phyloP scores from a whole-genome alignment of 495 filamentous ascomycete species.

The Tuber brumale region DNA sequence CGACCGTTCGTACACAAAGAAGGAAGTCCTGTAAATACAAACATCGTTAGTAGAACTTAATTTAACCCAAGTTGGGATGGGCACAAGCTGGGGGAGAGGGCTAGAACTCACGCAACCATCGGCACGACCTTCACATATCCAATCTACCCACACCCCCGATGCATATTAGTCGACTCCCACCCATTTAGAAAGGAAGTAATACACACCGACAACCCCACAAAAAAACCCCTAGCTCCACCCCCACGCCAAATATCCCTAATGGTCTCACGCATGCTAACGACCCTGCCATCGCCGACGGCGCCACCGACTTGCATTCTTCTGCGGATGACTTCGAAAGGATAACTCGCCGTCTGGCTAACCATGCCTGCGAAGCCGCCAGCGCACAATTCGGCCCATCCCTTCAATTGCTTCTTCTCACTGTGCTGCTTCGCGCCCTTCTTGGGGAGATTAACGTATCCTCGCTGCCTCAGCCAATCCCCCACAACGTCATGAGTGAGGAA shows the following conservation, averaged over 20 bases:
- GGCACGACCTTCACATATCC: constrained; percentile 92
- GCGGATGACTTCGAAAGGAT: constrained; percentile 86
- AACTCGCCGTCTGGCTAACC: constrained; percentile 82
- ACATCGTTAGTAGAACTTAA: constrained; percentile 1
- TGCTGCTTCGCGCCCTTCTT: constrained; percentile 30
- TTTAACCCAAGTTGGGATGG: background rate
- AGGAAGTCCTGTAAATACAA: constrained; percentile 38
- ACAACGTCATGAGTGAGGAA: constrained; percentile 90
- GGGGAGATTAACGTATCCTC: constrained; percentile 12
- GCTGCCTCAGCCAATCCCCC: constrained; percentile 70
- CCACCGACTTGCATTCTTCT: constrained; percentile 94
- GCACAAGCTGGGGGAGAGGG: constrained; percentile 42
- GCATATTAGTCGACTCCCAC: background rate
- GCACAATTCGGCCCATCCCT: constrained; percentile 73
- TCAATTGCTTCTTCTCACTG: constrained; percentile 46
- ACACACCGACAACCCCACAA: constrained; percentile 64
- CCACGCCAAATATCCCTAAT: constrained; percentile 64
- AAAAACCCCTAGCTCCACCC: constrained; percentile 75
- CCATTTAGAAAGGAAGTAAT: background rate
- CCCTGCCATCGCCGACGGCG: constrained; percentile 79
- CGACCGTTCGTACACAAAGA: constrained; percentile 72
- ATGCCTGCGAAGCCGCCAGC: constrained; percentile 80
- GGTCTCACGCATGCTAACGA: constrained; percentile 72
- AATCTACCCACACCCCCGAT: constrained; percentile 49
- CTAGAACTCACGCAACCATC: constrained; percentile 68